These are phyloP conservation scores for Apiospora marii DNA, from an alignment of 2,329 filamentous ascomycete genomes.

Conservation along the genomic window DNA sequence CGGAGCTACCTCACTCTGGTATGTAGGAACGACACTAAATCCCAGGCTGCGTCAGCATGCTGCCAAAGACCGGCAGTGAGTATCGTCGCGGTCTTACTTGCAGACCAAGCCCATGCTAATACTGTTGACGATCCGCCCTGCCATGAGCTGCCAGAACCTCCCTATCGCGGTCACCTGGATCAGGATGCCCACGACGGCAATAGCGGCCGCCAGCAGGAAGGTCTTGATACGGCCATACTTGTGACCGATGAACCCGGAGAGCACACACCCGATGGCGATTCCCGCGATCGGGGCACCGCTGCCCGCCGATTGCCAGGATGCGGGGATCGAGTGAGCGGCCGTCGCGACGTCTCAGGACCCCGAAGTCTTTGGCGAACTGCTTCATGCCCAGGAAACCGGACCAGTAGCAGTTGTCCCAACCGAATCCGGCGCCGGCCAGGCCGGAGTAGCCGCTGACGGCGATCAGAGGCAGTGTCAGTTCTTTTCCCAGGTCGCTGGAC, in stretches of 20 bases:
- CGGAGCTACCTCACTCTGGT: constrained; percentile 28
- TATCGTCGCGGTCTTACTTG: constrained; percentile 26
- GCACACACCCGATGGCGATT: constrained; percentile 22
- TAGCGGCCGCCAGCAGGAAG: constrained; percentile 21
- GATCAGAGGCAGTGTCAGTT: constrained; percentile 19
- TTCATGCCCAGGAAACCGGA: constrained; percentile 25
- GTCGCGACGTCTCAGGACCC: constrained; percentile 5
- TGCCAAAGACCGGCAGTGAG: constrained; percentile 31
- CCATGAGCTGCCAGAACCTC: constrained; percentile 38
- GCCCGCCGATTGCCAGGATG: not conserved
- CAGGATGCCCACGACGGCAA: constrained; percentile 60
- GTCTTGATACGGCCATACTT: constrained; percentile 25
- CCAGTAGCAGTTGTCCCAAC: constrained; percentile 26
- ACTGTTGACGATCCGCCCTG: constrained; percentile 36
- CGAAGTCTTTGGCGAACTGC: constrained; percentile 24
- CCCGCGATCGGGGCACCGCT: not conserved
- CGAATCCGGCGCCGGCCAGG: constrained; percentile 25
- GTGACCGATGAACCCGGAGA: constrained; percentile 22
- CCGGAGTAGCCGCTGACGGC: constrained; percentile 21
- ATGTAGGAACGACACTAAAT: constrained; percentile 29
- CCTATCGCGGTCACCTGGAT: constrained; percentile 65
- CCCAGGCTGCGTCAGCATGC: constrained; percentile 22
- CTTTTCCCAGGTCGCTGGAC: constrained; percentile 24
- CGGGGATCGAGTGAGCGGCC: not conserved
- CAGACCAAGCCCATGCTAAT: constrained; percentile 27